Percentiles rank a stretch among this genome's conserved stretches.
Conservation (phyloP, 352 stramenopile genomes). For the Globisporangium megalacanthum region DNA sequence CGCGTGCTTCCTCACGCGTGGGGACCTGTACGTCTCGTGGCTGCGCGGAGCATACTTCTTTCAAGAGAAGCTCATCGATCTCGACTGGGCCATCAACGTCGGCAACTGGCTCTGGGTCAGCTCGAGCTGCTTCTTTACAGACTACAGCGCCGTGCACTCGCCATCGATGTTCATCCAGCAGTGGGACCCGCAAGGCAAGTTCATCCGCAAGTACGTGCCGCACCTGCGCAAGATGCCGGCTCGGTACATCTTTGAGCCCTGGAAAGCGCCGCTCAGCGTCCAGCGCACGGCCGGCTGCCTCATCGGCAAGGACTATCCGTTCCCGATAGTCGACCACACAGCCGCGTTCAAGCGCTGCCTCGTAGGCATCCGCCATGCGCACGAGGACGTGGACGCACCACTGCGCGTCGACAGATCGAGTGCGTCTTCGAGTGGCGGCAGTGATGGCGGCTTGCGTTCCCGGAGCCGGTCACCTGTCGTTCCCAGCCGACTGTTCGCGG, state of each 20-base stretch:
- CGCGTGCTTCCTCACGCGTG: slow-evolving; percentile 95
- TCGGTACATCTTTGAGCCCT: slow-evolving; percentile 97
- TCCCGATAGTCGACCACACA: slow-evolving; percentile 93
- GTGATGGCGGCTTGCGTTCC: neutral
- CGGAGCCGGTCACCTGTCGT: neutral
- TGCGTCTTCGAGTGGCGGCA: neutral
- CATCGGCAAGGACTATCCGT: slow-evolving; percentile 93
- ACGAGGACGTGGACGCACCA: slow-evolving; percentile 1
- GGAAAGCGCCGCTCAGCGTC: slow-evolving; percentile 88
- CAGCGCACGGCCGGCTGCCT: slow-evolving; percentile 83
- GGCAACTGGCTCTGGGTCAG: slow-evolving; percentile 98
- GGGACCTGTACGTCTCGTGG: slow-evolving; percentile 94
- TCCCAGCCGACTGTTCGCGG: neutral
- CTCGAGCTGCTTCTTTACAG: slow-evolving; percentile 93
- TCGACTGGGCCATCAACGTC: slow-evolving; percentile 95
- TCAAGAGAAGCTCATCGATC: slow-evolving; percentile 92
- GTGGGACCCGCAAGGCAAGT: slow-evolving; percentile 87
- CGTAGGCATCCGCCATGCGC: slow-evolving; percentile 68
- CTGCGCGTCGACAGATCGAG: neutral
- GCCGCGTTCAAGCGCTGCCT: slow-evolving; percentile 90
- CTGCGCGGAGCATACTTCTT: slow-evolving; percentile 85
- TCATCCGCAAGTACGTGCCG: slow-evolving; percentile 91
- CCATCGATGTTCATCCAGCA: slow-evolving; percentile 91
- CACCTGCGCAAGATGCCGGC: slow-evolving; percentile 86
- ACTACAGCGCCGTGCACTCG: slow-evolving; percentile 94